Percentiles rank a stretch among this genome's conserved stretches.
These are phyloP conservation scores for Chlorella sp. DNA, from an alignment of 139 green algal species.

Conservation along the genomic window DNA sequence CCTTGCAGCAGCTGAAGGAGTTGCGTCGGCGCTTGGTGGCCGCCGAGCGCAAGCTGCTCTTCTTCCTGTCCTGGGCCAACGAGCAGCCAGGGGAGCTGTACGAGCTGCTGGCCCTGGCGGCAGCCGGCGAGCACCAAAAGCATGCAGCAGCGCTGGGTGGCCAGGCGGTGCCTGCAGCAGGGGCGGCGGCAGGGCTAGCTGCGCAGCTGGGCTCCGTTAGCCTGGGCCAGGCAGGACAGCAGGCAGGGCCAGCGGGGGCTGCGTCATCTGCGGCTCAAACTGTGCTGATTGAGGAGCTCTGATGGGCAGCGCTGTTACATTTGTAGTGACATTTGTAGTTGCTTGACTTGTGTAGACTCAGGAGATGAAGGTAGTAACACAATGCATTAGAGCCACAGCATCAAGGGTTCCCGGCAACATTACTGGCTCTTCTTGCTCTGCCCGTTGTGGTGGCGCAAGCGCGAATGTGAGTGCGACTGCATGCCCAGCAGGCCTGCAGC, in stretches of 20 bases:
- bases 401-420: no score
- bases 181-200: background rate
- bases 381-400: no score
- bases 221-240: background rate
- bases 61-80: constrained; percentile 73
- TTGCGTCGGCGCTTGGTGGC: constrained; percentile 41
- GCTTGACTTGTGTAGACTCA: no score
- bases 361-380: no score
- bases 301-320: no score
- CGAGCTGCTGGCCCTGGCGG: background rate
- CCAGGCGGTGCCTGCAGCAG: background rate
- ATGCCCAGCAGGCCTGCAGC: no score
- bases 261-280: no score
- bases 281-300: constrained; percentile 20
- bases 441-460: no score
- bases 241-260: background rate
- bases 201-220: background rate
- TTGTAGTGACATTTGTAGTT: no score
- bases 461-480: no score
- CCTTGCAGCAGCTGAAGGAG: constrained; percentile 1
- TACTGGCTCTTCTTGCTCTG: no score
- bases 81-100: constrained; percentile 41
- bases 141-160: background rate
- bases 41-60: constrained; percentile 64
- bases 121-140: constrained; percentile 13